Percentiles rank a stretch among this genome's conserved stretches.
These are phyloP conservation scores for Wickerhamomyces chambardii DNA, from an alignment of 805 yeast species.

Conservation along the genomic window DNA sequence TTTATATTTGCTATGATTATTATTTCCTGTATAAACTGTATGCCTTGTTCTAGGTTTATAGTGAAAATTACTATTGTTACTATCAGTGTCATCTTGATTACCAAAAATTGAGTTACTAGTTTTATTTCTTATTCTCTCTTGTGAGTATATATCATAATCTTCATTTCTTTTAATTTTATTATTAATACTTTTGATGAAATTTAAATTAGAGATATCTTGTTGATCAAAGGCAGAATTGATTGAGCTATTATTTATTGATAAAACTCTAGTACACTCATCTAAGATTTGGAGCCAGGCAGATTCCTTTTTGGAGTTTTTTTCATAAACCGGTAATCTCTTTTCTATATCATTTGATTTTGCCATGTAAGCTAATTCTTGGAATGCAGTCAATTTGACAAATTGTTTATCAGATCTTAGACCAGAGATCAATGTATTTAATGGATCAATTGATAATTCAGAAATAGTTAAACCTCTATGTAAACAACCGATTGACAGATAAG, in stretches of 20 bases:
- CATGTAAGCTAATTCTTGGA: slow-evolving; percentile 65
- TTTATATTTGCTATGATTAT: background rate
- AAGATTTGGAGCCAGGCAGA: slow-evolving; percentile 51
- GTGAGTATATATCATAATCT: too few species aligned
- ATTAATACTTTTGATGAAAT: slow-evolving; percentile 11
- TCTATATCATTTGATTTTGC: slow-evolving; percentile 39
- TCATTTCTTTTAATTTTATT: too few species aligned
- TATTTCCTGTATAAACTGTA: background rate
- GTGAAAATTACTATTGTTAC: background rate
- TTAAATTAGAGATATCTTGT: too few species aligned
- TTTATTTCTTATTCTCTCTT: slow-evolving; percentile 3
- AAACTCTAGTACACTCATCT: slow-evolving; percentile 48
- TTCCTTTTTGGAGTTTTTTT: slow-evolving; percentile 33
- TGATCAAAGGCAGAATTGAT: slow-evolving; percentile 21
- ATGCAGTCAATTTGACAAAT: slow-evolving; percentile 54
- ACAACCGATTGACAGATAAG: slow-evolving; percentile 67
- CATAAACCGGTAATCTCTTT: slow-evolving; percentile 45
- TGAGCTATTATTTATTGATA: slow-evolving; percentile 37
- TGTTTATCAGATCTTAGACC: slow-evolving; percentile 48
- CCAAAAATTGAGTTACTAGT: slow-evolving; percentile 22
- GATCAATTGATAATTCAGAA: slow-evolving; percentile 48
- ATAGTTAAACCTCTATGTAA: slow-evolving; percentile 57
- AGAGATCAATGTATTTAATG: slow-evolving; percentile 51
- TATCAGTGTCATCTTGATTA: slow-evolving; percentile 15
- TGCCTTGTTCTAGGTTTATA: too few species aligned